Evolutionary conservation across 192 early-diverging fungal genomes (phyloP).

Genomic region (Coemansia sp.): DNA sequence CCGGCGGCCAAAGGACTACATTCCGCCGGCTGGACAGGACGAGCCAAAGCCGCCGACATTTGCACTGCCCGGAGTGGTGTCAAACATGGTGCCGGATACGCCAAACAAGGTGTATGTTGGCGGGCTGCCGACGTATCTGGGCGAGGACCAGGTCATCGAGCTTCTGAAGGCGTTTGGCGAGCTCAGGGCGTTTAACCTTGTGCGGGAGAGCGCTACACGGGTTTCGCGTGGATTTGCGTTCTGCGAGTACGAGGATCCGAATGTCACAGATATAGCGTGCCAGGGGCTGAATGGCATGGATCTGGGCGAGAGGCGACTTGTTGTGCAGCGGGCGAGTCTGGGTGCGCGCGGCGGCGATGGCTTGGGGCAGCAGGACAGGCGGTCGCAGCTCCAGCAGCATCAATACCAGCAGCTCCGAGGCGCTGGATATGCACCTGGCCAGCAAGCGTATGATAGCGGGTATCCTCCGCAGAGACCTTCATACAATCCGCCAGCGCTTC

Average conservation of each 20-base stretch:
- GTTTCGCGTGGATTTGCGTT: constrained; percentile 93
- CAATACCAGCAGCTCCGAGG: constrained; percentile 4
- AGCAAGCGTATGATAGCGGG: background rate
- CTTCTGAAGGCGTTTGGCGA: constrained; percentile 92
- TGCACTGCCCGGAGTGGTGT: constrained; percentile 75
- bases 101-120: constrained; percentile 95
- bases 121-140: constrained; percentile 84
- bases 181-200: constrained; percentile 88
- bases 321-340: constrained; percentile 91
- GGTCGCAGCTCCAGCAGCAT: constrained; percentile 15
- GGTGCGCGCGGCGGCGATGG: constrained; percentile 60
- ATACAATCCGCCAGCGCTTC: constrained; percentile 42
- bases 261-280: constrained; percentile 89
- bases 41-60: constrained; percentile 63
- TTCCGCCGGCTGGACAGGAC: constrained; percentile 57
- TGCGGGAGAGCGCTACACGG: constrained; percentile 76
- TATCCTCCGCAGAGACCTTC: constrained; percentile 16
- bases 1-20: constrained; percentile 93
- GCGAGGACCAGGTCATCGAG: constrained; percentile 92
- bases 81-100: constrained; percentile 87
- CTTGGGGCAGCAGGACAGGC: constrained; percentile 1
- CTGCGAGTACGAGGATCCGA: constrained; percentile 90
- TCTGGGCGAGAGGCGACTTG: constrained; percentile 86
- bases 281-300: constrained; percentile 96
- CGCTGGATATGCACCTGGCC: background rate